These are phyloP conservation scores for Bidens hawaiensis DNA, from an alignment of 140 eudicot species.

Conservation along the genomic window DNA sequence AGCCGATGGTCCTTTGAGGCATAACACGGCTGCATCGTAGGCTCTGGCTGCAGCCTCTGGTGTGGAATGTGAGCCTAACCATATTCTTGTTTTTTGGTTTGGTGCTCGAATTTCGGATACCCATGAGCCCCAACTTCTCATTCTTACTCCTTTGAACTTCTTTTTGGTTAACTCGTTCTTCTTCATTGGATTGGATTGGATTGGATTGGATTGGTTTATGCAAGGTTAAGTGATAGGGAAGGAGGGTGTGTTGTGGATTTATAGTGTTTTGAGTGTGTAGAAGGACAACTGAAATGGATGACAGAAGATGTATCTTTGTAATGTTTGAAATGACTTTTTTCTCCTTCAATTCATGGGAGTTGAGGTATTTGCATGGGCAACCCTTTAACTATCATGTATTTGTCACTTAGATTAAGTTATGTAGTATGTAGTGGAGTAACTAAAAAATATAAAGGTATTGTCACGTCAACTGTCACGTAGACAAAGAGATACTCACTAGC, in stretches of 20 bases:
- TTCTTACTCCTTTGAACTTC: constrained; percentile 79
- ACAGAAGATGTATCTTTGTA: constrained; percentile 47
- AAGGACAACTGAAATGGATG: constrained; percentile 38
- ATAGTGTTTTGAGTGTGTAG: constrained; percentile 30
- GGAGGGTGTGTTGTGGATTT: constrained; percentile 13
- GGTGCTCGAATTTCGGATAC: constrained; percentile 89
- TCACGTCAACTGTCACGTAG: too few relatives aligned
- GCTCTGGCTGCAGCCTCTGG: constrained; percentile 44
- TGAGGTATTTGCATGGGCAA: not conserved
- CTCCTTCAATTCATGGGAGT: not conserved
- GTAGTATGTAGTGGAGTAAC: too few relatives aligned
- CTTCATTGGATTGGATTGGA: constrained; percentile 14
- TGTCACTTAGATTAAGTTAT: constrained; percentile 9
- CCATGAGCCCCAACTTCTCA: constrained; percentile 95
- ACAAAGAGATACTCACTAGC: too few relatives aligned
- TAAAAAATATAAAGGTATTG: too few relatives aligned
- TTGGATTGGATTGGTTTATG: not conserved
- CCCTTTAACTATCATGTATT: constrained; percentile 13
- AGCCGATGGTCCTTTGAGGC: constrained; percentile 33
- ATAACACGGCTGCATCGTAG: constrained; percentile 38
- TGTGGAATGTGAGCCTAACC: constrained; percentile 36
- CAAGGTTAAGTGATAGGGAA: constrained; percentile 12
- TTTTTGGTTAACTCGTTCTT: constrained; percentile 36
- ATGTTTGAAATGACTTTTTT: constrained; percentile 24
- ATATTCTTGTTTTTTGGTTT: constrained; percentile 40